Percentiles rank a stretch among this genome's conserved stretches.
phyloP scores from a whole-genome alignment of 225 moss, liverwort and hornwort species.

The Pleurozium schreberi region DNA sequence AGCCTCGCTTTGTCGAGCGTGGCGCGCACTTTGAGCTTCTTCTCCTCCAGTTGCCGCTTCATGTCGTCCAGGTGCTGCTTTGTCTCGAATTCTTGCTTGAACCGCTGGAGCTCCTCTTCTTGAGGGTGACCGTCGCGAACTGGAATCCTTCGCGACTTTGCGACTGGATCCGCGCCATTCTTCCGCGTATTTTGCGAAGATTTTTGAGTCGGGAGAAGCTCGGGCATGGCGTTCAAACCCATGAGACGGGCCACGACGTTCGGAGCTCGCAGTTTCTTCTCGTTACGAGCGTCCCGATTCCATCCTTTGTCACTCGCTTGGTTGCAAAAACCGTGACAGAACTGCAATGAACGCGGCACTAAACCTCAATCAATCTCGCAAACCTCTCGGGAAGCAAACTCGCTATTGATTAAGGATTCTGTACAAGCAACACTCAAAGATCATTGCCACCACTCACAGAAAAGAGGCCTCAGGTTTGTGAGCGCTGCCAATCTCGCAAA shows the following conservation, averaged over 20 bases:
- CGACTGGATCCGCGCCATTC: neutral
- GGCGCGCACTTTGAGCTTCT: constrained; percentile 57
- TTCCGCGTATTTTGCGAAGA: constrained; percentile 8
- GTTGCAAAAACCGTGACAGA: constrained; percentile 13
- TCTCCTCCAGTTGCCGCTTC: constrained; percentile 50
- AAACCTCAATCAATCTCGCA: neutral
- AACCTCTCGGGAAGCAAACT: neutral
- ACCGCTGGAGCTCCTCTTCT: constrained; percentile 74
- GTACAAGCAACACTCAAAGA: too few relatives aligned
- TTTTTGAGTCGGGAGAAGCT: constrained; percentile 18
- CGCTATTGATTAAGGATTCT: neutral
- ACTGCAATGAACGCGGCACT: constrained; percentile 5
- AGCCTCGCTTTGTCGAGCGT: constrained; percentile 67
- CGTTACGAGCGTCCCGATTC: constrained; percentile 20
- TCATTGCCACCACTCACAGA: neutral
- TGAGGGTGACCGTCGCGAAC: constrained; percentile 56
- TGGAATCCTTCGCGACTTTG: neutral
- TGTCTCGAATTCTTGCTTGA: constrained; percentile 65
- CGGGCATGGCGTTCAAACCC: constrained; percentile 69
- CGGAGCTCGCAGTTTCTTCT: constrained; percentile 42
- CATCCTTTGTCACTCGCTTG: neutral
- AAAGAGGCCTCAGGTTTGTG: too few relatives aligned
- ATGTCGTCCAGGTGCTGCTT: constrained; percentile 43
- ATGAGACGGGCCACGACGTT: constrained; percentile 77
- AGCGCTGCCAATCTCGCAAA: neutral